Base-by-base conservation (phyloP, 257 asterid genomes). In the Jacaranda mimosifolia region DNA sequence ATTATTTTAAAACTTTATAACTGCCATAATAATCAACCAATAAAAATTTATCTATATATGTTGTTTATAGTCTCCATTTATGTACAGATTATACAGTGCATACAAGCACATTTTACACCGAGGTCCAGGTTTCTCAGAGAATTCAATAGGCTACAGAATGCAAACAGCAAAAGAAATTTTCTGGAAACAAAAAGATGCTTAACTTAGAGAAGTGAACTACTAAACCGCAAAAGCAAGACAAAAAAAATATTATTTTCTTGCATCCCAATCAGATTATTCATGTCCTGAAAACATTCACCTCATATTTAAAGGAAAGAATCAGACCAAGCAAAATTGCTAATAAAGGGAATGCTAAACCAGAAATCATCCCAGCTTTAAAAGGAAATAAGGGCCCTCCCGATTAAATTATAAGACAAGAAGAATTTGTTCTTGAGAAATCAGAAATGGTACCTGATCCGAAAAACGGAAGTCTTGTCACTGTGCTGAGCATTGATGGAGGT, bases 401-500 rank as follows among this genome's bases (percentile, higher is more conserved):
- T 63, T 3, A 11, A 1, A 43, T 19, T 18, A 68, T 9, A 19
- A 49, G 75, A 26, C 63, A 32, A 26, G 9, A 40, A 21, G 6
- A 49, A 68, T 19, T 21, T 51, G 35, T 36, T 15, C 42, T 19
- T 36, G 5, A 9, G 0, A 26, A 55, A 21, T 14, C 7, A 40
- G 8, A 10, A 8, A 35, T 58, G 68, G 71, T 85, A 6, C 75
- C 72, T 53, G 84, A 84, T 77, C 73, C 74, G 18, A 76, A 74
- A 2, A 88, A 79, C 55, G 93, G 89, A 46, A 82, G 83, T 12
- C 53, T 86, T 35, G 87, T 80, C 9, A 89, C 91, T 7, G 83
- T 89, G 1, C 69, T 87, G 53, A 89, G 89, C 78, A 85, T 89
- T 35, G 97, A 91, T 56, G 94, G 94, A 57, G 94, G 93, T 18